phyloP scores from a whole-genome alignment of 1,284 basidiomycete genomes.

The Cutaneotrichosporon cyanovorans region DNA sequence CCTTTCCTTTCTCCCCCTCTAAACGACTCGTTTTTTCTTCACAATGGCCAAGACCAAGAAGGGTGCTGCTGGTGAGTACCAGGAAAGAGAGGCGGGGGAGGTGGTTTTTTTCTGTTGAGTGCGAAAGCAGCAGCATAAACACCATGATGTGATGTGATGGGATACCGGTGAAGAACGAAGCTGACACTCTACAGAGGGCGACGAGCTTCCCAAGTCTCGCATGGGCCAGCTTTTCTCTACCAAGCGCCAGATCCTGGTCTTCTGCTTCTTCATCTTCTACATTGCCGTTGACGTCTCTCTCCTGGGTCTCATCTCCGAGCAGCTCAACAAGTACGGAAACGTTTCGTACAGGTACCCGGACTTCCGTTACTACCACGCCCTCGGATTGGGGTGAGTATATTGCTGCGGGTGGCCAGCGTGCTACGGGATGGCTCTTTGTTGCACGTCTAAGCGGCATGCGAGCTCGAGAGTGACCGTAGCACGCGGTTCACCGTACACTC shows the following conservation, averaged over 20 bases:
- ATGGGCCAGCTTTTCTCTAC: slow-evolving; percentile 17
- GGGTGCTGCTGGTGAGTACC: neutral
- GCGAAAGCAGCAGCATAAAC: too few species aligned
- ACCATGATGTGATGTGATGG: too few species aligned
- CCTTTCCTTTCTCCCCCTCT: neutral
- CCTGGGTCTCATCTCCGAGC: slow-evolving; percentile 35
- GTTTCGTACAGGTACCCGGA: slow-evolving; percentile 21
- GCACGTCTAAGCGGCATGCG: too few species aligned
- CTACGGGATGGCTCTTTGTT: neutral
- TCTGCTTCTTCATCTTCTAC: slow-evolving; percentile 53
- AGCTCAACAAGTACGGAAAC: slow-evolving; percentile 34
- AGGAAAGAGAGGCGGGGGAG: too few species aligned
- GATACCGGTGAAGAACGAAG: neutral
- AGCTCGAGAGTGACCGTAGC: too few species aligned
- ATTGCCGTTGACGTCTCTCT: slow-evolving; percentile 49
- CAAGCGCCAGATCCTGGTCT: slow-evolving; percentile 35
- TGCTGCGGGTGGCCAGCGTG: too few species aligned
- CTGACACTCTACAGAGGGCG: neutral
- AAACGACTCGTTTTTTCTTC: neutral
- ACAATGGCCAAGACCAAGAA: slow-evolving; percentile 2
- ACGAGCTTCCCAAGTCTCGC: slow-evolving; percentile 1
- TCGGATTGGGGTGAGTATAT: slow-evolving; percentile 23
- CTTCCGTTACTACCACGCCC: slow-evolving; percentile 24
- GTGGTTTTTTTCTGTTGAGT: neutral
- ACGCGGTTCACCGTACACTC: too few species aligned